phyloP scores from a whole-genome alignment of 306 rosid species.

The Psophocarpus tetragonolobus region DNA sequence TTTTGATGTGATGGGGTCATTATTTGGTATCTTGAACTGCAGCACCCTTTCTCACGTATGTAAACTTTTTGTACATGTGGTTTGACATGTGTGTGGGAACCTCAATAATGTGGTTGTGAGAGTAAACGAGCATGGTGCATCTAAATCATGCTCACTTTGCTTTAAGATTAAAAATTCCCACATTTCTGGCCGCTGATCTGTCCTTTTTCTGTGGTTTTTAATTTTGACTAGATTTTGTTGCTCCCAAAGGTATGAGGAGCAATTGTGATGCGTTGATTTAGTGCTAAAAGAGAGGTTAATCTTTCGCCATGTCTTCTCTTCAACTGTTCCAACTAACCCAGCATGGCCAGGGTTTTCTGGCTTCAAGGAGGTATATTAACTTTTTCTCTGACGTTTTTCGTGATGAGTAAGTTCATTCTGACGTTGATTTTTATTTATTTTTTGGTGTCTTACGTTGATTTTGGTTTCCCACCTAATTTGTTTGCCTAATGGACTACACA shows the following conservation, averaged over 20 bases:
- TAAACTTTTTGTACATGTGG: neutral
- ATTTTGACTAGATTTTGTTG: slow-evolving; percentile 9
- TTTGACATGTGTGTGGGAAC: neutral
- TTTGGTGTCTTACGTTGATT: slow-evolving; percentile 11
- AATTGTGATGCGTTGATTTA: slow-evolving; percentile 7
- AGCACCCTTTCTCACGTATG: neutral
- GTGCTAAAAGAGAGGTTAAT: slow-evolving; percentile 33
- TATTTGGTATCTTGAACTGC: neutral
- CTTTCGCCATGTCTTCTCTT: slow-evolving; percentile 68
- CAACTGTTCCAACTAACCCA: slow-evolving; percentile 76
- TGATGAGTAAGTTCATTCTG: neutral
- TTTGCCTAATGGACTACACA: neutral
- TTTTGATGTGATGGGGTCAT: neutral
- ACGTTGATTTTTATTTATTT: slow-evolving; percentile 5
- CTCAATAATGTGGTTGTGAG: neutral
- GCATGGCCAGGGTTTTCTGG: slow-evolving; percentile 63
- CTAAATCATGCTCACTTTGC: neutral
- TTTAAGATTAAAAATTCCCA: slow-evolving; percentile 4
- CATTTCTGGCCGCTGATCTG: slow-evolving; percentile 21
- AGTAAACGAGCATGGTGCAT: slow-evolving; percentile 10
- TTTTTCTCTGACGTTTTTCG: slow-evolving; percentile 3
- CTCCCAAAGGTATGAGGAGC: slow-evolving; percentile 22
- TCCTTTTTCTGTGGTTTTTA: neutral
- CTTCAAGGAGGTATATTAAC: slow-evolving; percentile 67
- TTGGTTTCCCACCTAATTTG: slow-evolving; percentile 1